Conservation (phyloP, 148 eudicot species). For the Vaccinium macrocarpon region DNA sequence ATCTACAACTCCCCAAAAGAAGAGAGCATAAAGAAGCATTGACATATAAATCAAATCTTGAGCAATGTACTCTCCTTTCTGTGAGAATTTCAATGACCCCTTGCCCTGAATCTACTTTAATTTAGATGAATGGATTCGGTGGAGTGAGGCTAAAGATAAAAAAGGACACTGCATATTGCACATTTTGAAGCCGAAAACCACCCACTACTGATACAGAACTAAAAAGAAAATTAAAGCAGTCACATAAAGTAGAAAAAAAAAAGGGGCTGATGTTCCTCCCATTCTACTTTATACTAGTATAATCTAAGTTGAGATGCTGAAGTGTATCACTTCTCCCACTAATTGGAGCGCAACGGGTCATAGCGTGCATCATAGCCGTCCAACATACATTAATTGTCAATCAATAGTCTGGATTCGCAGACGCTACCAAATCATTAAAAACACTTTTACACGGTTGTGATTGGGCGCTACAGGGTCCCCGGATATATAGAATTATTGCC, state of each 20-base stretch:
- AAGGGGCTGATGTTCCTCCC: conserved; percentile 3
- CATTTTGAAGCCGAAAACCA: conserved; percentile 24
- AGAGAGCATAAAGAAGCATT: conserved; percentile 13
- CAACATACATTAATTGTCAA: no score
- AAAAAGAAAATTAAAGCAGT: background rate
- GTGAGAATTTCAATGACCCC: conserved; percentile 25
- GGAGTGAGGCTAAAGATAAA: conserved; percentile 31
- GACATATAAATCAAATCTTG: conserved; percentile 16
- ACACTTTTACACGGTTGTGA: no score
- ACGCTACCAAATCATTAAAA: no score
- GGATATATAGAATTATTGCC: background rate
- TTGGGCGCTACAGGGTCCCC: no score
- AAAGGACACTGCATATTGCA: conserved; percentile 20
- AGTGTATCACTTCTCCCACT: conserved; percentile 28
- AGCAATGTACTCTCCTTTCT: conserved; percentile 11
- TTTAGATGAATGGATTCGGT: conserved; percentile 19
- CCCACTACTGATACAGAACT: conserved; percentile 14
- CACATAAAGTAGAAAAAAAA: background rate
- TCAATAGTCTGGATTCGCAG: no score
- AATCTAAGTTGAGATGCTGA: conserved; percentile 9
- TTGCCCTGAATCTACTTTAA: conserved; percentile 19
- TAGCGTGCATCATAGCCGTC: no score
- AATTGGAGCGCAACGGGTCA: background rate
- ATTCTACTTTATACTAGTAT: conserved; percentile 5
- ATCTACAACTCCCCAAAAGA: conserved; percentile 19